Evolutionary conservation across 768 basidiomycete genomes (phyloP), one percentile per base, ranked within the genome.

Genomic region (Pulveroboletus sp.): DNA sequence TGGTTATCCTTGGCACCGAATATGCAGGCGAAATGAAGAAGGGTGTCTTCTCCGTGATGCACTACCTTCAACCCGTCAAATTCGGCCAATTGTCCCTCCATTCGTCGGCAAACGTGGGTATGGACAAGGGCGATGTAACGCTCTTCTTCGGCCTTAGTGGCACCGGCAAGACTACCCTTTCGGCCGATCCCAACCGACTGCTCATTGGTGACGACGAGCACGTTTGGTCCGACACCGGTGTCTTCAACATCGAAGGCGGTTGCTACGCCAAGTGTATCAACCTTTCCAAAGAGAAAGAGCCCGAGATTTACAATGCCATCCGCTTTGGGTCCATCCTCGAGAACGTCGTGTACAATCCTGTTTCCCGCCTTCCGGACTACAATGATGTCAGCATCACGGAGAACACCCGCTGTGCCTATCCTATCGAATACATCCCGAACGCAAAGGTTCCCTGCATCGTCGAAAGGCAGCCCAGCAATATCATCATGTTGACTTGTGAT

Each of bases 1-100:
- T 99, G 96, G 95, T 99, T 63, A 98, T 99, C 65, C 90, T 99
- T 60, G 95, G 90, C 48, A 95, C 93, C 26, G 93, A 97, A 68
- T 97, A 97, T 65, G 93, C 93, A 28, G 93, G 93, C 44, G 93
- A 99, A 77, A 99, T 99, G 96, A 99, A 99, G 77, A 99, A 99
- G 83, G 96, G 96, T 65, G 91, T 99, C 69, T 99, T 99, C 77
- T 92, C 89, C 39, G 93, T 99, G 60, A 99, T 99, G 95, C 95
- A 99, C 74, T 99, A 98, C 71, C 80, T 99, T 53, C 93, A 95
- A 76, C 96, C 96, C 6, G 86, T 98, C 77, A 98, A 96, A 69
- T 98, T 96, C 65, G 93, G 93, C 46, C 93, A 97, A 69, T 82
- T 99, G 47, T 96, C 93, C 21, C 83, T 99, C 47, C 96, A 99